Base-by-base conservation (phyloP, 768 basidiomycete species). In the Leccinellum rugosiceps region DNA sequence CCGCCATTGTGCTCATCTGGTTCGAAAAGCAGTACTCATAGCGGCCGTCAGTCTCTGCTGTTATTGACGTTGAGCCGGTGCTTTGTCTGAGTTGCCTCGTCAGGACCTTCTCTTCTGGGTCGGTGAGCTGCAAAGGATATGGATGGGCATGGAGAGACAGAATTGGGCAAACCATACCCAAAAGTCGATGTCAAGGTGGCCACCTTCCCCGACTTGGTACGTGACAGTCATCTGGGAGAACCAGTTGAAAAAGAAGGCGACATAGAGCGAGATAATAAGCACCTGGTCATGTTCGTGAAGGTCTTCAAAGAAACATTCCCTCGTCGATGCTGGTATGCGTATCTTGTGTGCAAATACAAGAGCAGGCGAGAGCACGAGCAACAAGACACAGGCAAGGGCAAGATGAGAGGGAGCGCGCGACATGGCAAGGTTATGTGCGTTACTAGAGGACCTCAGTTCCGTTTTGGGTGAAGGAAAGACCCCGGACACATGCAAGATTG, bases 1-100 rank as follows among this genome's bases (percentile, higher is more conserved):
- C 93, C 47, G 94, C 89, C 66, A 98, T 88, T 26, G 93, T 86
- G 67, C 91, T 94, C 96, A 98, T 98, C 73, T 94, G 92, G 72
- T 99, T 99, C 30, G 94, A 96, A 82, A 98, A 99, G 76, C 97
- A 99, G 68, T 98, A 97, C 65, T 93, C 88, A 69, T 94, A 85
- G 50, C 92, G 78, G 0, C 97, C 97, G 63, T 97, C 90, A 66
- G 79, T 82, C 58, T 87, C 84, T 21, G 94, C 94, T 11, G 93
- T 96, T 63, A 96, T 85, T 30, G 92, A 86, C 51, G 87, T 77
- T 9, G 91, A 89, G 1, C 97, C 97, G 6, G 95, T 97, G 46
- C 92, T 88, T 70, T 94, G 84, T 70, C 88, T 87, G 50, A 90
- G 78, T 63, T 94, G 90, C 70, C 93, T 92, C 62, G 83, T 85